Conservation (phyloP, 2,329 filamentous ascomycete species). For the Cladosporium oxysporum region DNA sequence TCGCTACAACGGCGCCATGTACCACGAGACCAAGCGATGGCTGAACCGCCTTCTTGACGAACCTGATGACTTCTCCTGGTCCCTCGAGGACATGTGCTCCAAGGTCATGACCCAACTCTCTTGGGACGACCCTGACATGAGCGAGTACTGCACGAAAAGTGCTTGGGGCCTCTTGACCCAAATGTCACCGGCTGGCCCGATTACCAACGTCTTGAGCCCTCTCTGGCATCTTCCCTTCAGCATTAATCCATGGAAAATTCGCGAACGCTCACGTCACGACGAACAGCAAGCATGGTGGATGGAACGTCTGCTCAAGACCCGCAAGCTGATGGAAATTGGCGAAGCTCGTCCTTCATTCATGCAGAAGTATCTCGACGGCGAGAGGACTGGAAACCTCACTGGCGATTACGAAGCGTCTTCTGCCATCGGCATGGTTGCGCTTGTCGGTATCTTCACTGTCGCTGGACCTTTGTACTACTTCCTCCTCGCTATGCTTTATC, state of each 20-base stretch:
- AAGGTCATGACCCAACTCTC: slow-evolving; percentile 58
- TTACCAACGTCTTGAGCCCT: slow-evolving; percentile 59
- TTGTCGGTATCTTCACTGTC: slow-evolving; percentile 40
- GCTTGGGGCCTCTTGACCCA: slow-evolving; percentile 60
- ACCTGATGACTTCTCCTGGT: slow-evolving; percentile 53
- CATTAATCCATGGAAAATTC: slow-evolving; percentile 57
- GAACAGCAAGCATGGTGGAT: slow-evolving; percentile 57
- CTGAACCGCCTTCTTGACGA: slow-evolving; percentile 51
- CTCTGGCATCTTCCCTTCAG: slow-evolving; percentile 54
- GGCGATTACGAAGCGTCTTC: slow-evolving; percentile 40
- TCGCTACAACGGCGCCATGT: slow-evolving; percentile 51
- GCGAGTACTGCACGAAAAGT: slow-evolving; percentile 51
- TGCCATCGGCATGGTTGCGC: slow-evolving; percentile 39
- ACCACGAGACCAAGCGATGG: slow-evolving; percentile 58
- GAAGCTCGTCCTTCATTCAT: slow-evolving; percentile 46
- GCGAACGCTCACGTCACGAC: slow-evolving; percentile 56
- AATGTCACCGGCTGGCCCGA: slow-evolving; percentile 60
- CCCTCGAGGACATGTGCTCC: slow-evolving; percentile 59
- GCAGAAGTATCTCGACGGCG: slow-evolving; percentile 46
- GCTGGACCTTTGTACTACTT: slow-evolving; percentile 34
- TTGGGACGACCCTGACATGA: slow-evolving; percentile 55
- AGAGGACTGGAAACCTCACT: slow-evolving; percentile 36
- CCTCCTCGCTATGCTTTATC: slow-evolving; percentile 48
- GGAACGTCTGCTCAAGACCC: slow-evolving; percentile 44
- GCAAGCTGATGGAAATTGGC: slow-evolving; percentile 44